phyloP scores from a whole-genome alignment of 1,284 basidiomycete species.

The Bjerkandera adusta region DNA sequence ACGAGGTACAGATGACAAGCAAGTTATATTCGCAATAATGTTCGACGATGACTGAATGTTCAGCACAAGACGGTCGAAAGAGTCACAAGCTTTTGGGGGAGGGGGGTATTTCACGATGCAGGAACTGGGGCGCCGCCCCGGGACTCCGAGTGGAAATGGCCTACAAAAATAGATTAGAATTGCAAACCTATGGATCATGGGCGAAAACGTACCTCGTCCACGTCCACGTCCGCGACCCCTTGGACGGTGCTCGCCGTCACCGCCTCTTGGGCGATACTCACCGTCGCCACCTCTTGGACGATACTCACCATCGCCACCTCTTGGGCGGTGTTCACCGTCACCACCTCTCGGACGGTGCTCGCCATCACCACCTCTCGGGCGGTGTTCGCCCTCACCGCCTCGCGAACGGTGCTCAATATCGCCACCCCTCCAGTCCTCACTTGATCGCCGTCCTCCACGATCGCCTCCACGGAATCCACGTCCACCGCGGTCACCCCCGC shows the following conservation, averaged over 20 bases:
- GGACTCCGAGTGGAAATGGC: constrained; percentile 20
- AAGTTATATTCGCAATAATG: too few species aligned
- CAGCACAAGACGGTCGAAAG: too few species aligned
- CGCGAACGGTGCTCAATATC: constrained; percentile 32
- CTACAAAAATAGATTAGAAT: constrained; percentile 7
- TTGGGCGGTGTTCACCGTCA: constrained; percentile 30
- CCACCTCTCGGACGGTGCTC: constrained; percentile 18
- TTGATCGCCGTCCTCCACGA: constrained; percentile 16
- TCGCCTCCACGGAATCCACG: constrained; percentile 35
- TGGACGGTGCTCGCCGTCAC: constrained; percentile 37
- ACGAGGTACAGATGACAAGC: too few species aligned
- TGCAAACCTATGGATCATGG: not conserved
- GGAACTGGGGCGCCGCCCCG: constrained; percentile 21
- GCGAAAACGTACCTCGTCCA: constrained; percentile 30
- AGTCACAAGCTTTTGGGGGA: too few species aligned
- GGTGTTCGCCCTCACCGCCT: constrained; percentile 36
- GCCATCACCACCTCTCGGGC: constrained; percentile 20
- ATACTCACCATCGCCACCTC: constrained; percentile 38
- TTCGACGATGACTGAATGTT: too few species aligned
- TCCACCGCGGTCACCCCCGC: constrained; percentile 31
- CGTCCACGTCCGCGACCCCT: constrained; percentile 45
- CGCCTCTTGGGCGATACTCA: constrained; percentile 28
- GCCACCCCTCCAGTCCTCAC: constrained; percentile 16
- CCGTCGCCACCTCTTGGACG: constrained; percentile 20
- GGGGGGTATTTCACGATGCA: constrained; percentile 14